Evolutionary conservation across 2,329 filamentous ascomycete genomes (phyloP).

Genomic region (Epichloe scottii): DNA sequence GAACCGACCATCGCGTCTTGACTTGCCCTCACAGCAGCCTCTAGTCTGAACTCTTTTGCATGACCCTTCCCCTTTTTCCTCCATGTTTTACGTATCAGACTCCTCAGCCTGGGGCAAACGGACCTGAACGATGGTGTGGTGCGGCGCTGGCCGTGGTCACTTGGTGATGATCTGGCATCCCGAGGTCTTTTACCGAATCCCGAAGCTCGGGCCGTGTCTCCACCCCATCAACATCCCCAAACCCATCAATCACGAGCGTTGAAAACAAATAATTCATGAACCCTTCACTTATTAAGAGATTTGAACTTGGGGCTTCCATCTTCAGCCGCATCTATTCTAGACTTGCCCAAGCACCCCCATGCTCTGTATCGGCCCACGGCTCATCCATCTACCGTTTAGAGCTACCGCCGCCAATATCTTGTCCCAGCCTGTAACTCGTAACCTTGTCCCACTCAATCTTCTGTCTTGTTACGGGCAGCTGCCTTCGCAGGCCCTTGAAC

Average conservation of each 20-base stretch:
- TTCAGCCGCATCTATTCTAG: neutral
- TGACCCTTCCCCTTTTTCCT: too few relatives aligned
- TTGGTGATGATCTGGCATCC: neutral
- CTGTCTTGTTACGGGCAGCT: slow-evolving; percentile 91
- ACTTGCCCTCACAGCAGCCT: too few relatives aligned
- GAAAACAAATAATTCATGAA: too few relatives aligned
- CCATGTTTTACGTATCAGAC: too few relatives aligned
- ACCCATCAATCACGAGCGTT: too few relatives aligned
- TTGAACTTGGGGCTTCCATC: neutral
- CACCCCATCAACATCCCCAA: too few relatives aligned
- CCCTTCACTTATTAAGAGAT: too few relatives aligned
- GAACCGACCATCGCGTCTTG: too few relatives aligned
- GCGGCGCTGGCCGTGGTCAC: too few relatives aligned
- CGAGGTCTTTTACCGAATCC: neutral
- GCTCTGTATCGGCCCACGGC: neutral
- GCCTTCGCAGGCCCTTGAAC: slow-evolving; percentile 85
- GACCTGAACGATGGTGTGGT: too few relatives aligned
- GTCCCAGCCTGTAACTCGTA: slow-evolving; percentile 74
- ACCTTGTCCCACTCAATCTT: slow-evolving; percentile 99
- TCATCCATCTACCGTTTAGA: slow-evolving; percentile 31
- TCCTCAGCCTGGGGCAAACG: too few relatives aligned
- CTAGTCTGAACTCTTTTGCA: too few relatives aligned
- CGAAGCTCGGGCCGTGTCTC: neutral
- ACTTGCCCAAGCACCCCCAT: neutral
- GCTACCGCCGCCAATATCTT: slow-evolving; percentile 63